phyloP scores from a whole-genome alignment of 768 basidiomycete species.

The Trametes coccinea region DNA sequence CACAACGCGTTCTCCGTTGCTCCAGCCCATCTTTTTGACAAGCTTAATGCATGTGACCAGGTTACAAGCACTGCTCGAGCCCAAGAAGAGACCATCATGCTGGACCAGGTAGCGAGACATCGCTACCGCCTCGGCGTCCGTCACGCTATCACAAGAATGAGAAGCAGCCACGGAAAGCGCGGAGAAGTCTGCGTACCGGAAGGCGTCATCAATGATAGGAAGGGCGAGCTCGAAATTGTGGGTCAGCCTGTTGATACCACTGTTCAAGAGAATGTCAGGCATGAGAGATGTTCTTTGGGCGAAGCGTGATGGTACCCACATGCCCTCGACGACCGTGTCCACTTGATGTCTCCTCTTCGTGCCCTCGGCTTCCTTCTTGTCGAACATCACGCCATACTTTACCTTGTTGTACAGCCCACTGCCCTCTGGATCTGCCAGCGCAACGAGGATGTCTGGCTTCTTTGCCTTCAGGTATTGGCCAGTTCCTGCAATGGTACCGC shows the following conservation, averaged over 20 bases:
- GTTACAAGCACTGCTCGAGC: constrained; percentile 96
- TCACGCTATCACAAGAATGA: constrained; percentile 55
- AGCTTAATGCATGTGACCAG: constrained; percentile 89
- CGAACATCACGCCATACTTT: constrained; percentile 93
- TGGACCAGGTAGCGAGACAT: constrained; percentile 94
- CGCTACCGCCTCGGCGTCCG: constrained; percentile 90
- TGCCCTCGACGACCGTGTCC: constrained; percentile 94
- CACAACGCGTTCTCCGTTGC: constrained; percentile 69
- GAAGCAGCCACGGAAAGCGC: neutral
- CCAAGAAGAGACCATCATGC: constrained; percentile 90
- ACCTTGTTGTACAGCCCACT: constrained; percentile 97
- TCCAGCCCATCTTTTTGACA: constrained; percentile 68
- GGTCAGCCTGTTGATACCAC: constrained; percentile 92
- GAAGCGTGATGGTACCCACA: constrained; percentile 44
- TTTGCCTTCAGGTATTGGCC: constrained; percentile 79
- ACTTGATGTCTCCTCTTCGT: constrained; percentile 92
- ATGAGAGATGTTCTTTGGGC: neutral
- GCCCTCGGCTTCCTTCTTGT: constrained; percentile 89
- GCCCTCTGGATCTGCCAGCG: constrained; percentile 89
- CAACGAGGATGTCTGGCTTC: constrained; percentile 64
- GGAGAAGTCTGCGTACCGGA: constrained; percentile 53
- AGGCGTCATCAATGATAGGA: constrained; percentile 85
- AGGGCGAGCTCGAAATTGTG: constrained; percentile 86
- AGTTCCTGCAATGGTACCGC: constrained; percentile 89
- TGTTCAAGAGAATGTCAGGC: constrained; percentile 31